Percentiles rank a stretch among this genome's conserved stretches.
Conservation (phyloP, 2,329 filamentous ascomycete species). For the Neoarthrinium moseri region DNA sequence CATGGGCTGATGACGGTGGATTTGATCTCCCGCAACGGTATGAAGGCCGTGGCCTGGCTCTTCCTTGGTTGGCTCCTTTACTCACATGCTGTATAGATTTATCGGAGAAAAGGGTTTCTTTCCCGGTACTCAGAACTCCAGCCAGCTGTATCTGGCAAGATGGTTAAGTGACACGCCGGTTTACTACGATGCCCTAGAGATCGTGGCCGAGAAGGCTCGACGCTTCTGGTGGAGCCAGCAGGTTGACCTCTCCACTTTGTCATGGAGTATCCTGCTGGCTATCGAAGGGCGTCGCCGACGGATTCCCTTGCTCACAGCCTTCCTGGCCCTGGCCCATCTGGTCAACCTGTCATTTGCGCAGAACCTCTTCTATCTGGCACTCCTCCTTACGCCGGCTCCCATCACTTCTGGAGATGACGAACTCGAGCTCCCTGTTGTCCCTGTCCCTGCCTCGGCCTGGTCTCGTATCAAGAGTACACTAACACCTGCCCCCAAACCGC, state of each 20-base stretch:
- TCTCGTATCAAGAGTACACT: slow-evolving; percentile 22
- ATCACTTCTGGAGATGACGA: slow-evolving; percentile 27
- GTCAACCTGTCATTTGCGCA: slow-evolving; percentile 61
- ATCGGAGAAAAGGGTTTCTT: slow-evolving; percentile 25
- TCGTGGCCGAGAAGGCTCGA: slow-evolving; percentile 51
- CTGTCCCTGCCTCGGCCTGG: slow-evolving; percentile 28
- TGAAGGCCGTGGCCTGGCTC: too few relatives aligned
- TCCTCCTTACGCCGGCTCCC: slow-evolving; percentile 55
- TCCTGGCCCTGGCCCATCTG: slow-evolving; percentile 57
- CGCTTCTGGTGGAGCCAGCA: slow-evolving; percentile 65
- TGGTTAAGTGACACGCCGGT: slow-evolving; percentile 56
- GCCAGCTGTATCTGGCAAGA: slow-evolving; percentile 37
- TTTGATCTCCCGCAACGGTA: slow-evolving; percentile 28
- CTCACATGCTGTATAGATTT: slow-evolving; percentile 11
- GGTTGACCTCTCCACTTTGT: slow-evolving; percentile 51
- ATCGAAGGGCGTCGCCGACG: slow-evolving; percentile 58
- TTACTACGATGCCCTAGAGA: slow-evolving; percentile 50
- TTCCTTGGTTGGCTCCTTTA: too few relatives aligned
- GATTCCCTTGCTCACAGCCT: slow-evolving; percentile 54
- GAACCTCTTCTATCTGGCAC: slow-evolving; percentile 61
- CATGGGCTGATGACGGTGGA: slow-evolving; percentile 37
- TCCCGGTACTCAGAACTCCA: slow-evolving; percentile 25
- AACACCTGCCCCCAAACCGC: slow-evolving; percentile 39
- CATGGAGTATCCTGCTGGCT: slow-evolving; percentile 57
- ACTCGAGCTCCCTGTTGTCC: slow-evolving; percentile 24